Conservation (phyloP, 2,329 filamentous ascomycete genomes). For the Cytospora mali region DNA sequence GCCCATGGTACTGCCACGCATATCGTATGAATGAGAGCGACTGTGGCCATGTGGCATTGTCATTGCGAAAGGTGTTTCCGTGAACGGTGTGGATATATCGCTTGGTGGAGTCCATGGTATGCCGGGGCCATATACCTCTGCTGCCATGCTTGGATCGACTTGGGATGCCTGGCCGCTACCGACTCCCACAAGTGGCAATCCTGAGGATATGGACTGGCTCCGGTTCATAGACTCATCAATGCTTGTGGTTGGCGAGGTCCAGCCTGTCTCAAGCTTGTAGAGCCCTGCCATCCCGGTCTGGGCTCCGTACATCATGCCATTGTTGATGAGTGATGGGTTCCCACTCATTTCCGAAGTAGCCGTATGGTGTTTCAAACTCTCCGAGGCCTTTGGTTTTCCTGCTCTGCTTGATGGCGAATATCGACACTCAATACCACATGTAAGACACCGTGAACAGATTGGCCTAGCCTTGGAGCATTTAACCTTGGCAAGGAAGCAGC, state of each 20-base stretch:
- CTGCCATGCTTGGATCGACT: constrained; percentile 28
- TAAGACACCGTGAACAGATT: constrained; percentile 54
- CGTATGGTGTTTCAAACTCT: constrained; percentile 32
- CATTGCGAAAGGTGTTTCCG: constrained; percentile 38
- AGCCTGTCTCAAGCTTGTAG: constrained; percentile 43
- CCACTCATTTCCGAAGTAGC: constrained; percentile 30
- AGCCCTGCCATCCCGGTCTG: constrained; percentile 36
- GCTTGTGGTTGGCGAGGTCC: constrained; percentile 43
- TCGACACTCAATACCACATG: constrained; percentile 51
- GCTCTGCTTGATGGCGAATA: constrained; percentile 56
- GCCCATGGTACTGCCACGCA: constrained; percentile 36
- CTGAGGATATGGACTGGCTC: constrained; percentile 40
- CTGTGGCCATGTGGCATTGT: constrained; percentile 36
- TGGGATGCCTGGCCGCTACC: constrained; percentile 29
- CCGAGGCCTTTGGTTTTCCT: constrained; percentile 51
- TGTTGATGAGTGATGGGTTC: constrained; percentile 33
- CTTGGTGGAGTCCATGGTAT: constrained; percentile 46
- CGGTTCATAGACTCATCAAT: constrained; percentile 40
- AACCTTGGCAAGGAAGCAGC: constrained; percentile 59
- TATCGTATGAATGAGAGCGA: constrained; percentile 43
- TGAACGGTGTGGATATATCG: constrained; percentile 39
- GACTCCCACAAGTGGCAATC: constrained; percentile 32
- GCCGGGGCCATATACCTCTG: constrained; percentile 41
- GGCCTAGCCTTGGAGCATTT: constrained; percentile 58
- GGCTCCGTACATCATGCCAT: constrained; percentile 37